These are phyloP conservation scores for Aspergillus latus DNA, from an alignment of 2,329 filamentous ascomycete species.

Conservation along the genomic window DNA sequence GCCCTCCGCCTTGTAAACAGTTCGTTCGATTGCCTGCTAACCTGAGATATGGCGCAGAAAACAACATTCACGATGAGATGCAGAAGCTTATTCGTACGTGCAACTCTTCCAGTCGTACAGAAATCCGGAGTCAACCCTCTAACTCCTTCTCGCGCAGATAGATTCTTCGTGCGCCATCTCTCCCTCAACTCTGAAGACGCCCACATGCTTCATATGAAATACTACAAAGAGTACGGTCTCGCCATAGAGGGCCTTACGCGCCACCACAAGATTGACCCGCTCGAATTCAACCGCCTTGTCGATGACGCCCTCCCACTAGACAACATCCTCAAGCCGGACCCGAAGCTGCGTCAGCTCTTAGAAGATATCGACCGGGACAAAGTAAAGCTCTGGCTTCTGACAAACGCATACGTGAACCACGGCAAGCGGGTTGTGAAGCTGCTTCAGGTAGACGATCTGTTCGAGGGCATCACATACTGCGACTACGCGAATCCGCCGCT, in stretches of 20 bases:
- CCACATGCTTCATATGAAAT: conserved; percentile 80
- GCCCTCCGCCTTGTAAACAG: not conserved
- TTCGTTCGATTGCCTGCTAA: not conserved
- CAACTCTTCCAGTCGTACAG: not conserved
- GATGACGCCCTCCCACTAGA: conserved; percentile 93
- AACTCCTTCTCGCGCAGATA: conserved; percentile 41
- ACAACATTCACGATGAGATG: conserved; percentile 87
- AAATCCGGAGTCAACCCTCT: not conserved
- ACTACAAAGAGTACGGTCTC: conserved; percentile 95
- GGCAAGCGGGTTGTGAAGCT: conserved; percentile 78
- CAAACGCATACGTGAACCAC: conserved; percentile 92
- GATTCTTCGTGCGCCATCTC: conserved; percentile 68
- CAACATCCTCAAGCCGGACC: conserved; percentile 75
- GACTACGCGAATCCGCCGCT: conserved; percentile 75
- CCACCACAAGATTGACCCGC: conserved; percentile 90
- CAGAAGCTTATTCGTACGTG: conserved; percentile 67
- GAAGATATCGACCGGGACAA: conserved; percentile 79
- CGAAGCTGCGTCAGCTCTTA: conserved; percentile 71
- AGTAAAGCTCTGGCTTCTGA: conserved; percentile 89
- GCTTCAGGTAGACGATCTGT: conserved; percentile 79
- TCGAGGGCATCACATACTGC: conserved; percentile 93
- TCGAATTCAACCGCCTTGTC: conserved; percentile 92
- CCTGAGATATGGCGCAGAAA: conserved; percentile 49
- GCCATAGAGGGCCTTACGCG: conserved; percentile 92
- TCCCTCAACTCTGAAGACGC: conserved; percentile 74